Percentiles rank a stretch among this genome's conserved stretches.
phyloP scores from a whole-genome alignment of 805 yeast species.

The Cyberlindnera suaveolens region DNA sequence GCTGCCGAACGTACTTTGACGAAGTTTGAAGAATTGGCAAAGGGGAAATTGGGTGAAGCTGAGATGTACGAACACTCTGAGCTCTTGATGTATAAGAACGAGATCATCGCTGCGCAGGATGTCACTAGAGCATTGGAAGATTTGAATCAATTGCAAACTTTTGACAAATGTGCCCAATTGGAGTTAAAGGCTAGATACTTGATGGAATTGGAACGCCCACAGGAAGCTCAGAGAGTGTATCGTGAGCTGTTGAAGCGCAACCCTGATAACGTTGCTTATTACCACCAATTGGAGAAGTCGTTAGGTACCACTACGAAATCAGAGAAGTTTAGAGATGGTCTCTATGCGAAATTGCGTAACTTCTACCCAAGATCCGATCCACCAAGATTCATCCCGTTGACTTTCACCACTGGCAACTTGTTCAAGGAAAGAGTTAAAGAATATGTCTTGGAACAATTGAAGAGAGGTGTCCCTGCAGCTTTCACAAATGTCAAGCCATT shows the following conservation, averaged over 20 bases:
- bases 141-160: conserved; percentile 44
- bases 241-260: conserved; percentile 73
- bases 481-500: conserved; percentile 82
- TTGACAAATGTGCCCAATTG: conserved; percentile 53
- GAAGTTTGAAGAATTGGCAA: conserved; percentile 70
- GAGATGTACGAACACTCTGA: conserved; percentile 80
- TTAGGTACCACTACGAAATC: conserved; percentile 45
- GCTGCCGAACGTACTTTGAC: conserved; percentile 67
- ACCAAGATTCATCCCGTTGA: conserved; percentile 70
- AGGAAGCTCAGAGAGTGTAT: conserved; percentile 64
- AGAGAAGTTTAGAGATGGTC: conserved; percentile 41
- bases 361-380: conserved; percentile 85
- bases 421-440: conserved; percentile 40
- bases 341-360: conserved; percentile 58
- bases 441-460: conserved; percentile 58
- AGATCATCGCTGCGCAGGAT: conserved; percentile 53
- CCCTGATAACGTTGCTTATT: conserved; percentile 72
- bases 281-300: conserved; percentile 57
- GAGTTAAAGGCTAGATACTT: conserved; percentile 66
- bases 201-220: conserved; percentile 45
- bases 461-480: conserved; percentile 84
- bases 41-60: conserved; percentile 57
- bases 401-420: conserved; percentile 53
- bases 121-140: conserved; percentile 45
- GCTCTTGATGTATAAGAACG: conserved; percentile 66